Conservation (phyloP, 2,329 filamentous ascomycete genomes). For the Lachnellula arida region DNA sequence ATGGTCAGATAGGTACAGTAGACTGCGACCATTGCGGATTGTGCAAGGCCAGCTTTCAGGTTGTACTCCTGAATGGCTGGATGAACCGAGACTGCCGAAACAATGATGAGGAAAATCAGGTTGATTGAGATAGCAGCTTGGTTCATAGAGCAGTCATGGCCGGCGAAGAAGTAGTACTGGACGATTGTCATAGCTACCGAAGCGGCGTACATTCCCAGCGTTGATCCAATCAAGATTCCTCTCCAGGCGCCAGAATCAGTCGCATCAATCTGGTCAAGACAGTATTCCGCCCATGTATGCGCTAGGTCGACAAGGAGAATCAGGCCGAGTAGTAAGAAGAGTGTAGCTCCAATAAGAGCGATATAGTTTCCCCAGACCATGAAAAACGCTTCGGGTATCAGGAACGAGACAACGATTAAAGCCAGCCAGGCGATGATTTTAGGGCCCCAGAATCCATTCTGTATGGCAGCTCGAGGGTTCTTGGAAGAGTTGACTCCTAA, state of each 20-base stretch:
- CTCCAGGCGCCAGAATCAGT: conserved; percentile 83
- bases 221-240: conserved; percentile 82
- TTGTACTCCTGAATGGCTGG: conserved; percentile 88
- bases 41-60: conserved; percentile 88
- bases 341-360: conserved; percentile 78
- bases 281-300: conserved; percentile 96
- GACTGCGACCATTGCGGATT: conserved; percentile 92
- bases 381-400: conserved; percentile 94
- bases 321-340: conserved; percentile 89
- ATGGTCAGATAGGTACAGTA: conserved; percentile 99
- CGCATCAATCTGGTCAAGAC: conserved; percentile 86
- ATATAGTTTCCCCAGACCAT: conserved; percentile 95
- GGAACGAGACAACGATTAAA: conserved; percentile 85
- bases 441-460: conserved; percentile 99
- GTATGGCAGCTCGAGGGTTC: conserved; percentile 79
- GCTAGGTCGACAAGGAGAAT: conserved; percentile 92
- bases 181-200: conserved; percentile 92
- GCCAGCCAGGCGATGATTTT: conserved; percentile 88
- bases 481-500: conserved; percentile 84
- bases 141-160: conserved; percentile 83
- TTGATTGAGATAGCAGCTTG: conserved; percentile 95
- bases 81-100: conserved; percentile 84
- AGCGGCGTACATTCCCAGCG: conserved; percentile 85
- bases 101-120: conserved; percentile 72
- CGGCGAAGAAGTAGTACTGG: conserved; percentile 96